Base-by-base conservation (phyloP, 2,329 filamentous ascomycete species). In the Trichothecium roseum region DNA sequence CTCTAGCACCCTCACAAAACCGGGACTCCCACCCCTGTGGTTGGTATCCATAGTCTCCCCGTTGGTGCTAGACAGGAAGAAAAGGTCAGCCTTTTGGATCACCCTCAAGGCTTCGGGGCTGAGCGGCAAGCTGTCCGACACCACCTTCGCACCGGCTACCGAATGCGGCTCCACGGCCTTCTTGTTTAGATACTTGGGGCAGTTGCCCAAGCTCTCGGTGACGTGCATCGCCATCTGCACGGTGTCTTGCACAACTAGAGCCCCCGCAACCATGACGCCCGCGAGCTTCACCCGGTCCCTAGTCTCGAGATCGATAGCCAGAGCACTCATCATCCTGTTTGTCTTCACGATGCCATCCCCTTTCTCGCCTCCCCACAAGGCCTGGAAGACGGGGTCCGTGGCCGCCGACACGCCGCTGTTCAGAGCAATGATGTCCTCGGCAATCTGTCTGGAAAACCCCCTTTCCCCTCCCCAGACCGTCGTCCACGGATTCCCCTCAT, bases 161-260 rank as follows among this genome's bases (percentile, higher is more conserved):
- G 34, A 37, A 18, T 45, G 42, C 5, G 70, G 66, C 3, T 57
- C 51, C 28, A 93, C 74, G 2, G 63, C 60, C 51, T 83, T 87
- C 48, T 74, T 75, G 55, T 89, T 91, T 24, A 94, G 53, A 47
- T 94, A 94, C 56, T 94, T 94, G 2, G 86, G 85, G 47, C 85
- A 93, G 47, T 91, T 93, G 0, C 84, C 79, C 60, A 93, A 49
- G 44, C 76, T 82, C 54, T 84, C 79, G 22, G 81, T 70, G 37
- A 93, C 75, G 28, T 71, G 69, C 30, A 86, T 63, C 12, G 81
- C 76, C 26, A 89, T 59, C 53, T 72, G 66, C 30, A 68, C 46
- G 5, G 59, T 54, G 7, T 45, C 52, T 5, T 50, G 49, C 4
- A 48, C 51, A 2, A 61, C 57, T 4, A 80, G 53, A 3, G 72